Evolutionary conservation across 768 basidiomycete genomes (phyloP), one percentile per base, ranked within the genome.

Genomic region (Boletus rubescentipes): DNA sequence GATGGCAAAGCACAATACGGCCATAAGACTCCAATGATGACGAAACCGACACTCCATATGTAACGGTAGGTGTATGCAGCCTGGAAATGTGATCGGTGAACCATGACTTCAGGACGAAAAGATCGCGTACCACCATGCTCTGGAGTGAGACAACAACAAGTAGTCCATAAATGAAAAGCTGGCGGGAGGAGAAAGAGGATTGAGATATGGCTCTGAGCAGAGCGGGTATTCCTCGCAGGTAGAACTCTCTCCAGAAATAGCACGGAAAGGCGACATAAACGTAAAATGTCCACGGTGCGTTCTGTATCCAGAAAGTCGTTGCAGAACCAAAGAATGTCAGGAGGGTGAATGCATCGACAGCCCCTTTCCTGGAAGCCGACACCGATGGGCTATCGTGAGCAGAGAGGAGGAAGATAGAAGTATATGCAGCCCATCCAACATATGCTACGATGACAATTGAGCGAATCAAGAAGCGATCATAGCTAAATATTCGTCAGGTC

Each of bases 391-490:
- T 50, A 18, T 74, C 72, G 20, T 65, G 57, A 9, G 79, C 74
- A 23, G 80, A 73, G 48, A 88, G 71, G 7, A 91, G 75, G 39
- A 76, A 84, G 6, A 83, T 67, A 0, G 84, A 81, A 7, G 82
- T 75, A 67, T 83, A 92, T 1, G 82, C 83, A 18, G 82, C 82
- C 89, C 91, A 94, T 48, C 90, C 90, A 3, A 78, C 66, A 67
- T 94, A 93, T 1, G 89, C 90, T 8, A 77, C 64, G 2, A 79
- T 79, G 46, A 92, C 91, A 57, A 93, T 83, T 3, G 64, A 72
- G 15, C 84, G 81, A 29, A 94, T 85, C 41, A 93, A 70, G 30
- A 81, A 73, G 16, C 89, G 83, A 64, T 94, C 90, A 67, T 93
- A 93, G 12, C 81, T 78, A 51, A 2, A 14, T 12, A 18, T 41